These are phyloP conservation scores for Rhodotorula glutinis DNA, from an alignment of 1,284 basidiomycete genomes.

Conservation along the genomic window DNA sequence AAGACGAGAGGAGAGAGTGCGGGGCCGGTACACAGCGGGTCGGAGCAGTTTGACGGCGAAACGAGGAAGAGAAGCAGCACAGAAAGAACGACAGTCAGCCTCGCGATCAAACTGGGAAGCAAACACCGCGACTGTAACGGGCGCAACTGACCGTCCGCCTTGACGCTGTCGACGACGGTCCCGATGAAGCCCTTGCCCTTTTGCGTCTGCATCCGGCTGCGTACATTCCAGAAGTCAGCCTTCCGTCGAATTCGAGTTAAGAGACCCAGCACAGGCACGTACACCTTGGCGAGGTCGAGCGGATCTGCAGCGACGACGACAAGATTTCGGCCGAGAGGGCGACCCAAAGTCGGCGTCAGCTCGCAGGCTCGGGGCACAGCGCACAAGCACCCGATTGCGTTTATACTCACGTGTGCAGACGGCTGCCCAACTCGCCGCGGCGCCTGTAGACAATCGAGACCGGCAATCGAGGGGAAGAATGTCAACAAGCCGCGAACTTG, in stretches of 20 bases:
- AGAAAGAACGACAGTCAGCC: not conserved
- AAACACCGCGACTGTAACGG: too few relatives aligned
- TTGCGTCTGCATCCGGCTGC: slow-evolving; percentile 43
- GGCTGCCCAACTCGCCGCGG: slow-evolving; percentile 36
- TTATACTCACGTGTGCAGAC: slow-evolving; percentile 37
- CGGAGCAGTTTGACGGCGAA: not conserved
- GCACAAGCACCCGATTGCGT: too few relatives aligned
- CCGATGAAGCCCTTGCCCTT: slow-evolving; percentile 37
- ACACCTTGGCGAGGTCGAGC: slow-evolving; percentile 44
- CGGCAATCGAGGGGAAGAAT: not conserved
- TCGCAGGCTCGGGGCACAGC: too few relatives aligned
- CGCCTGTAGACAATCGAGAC: slow-evolving; percentile 10
- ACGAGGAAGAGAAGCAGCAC: not conserved
- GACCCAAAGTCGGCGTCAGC: slow-evolving; percentile 4
- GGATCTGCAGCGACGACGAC: slow-evolving; percentile 36
- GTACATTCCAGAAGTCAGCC: too few relatives aligned
- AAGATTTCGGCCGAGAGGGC: not conserved
- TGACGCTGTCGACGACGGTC: slow-evolving; percentile 32
- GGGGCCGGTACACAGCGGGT: too few relatives aligned
- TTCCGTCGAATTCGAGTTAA: too few relatives aligned
- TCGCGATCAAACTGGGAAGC: too few relatives aligned
- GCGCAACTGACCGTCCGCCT: slow-evolving; percentile 33
- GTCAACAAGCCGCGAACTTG: not conserved
- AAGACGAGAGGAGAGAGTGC: not conserved
- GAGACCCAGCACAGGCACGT: not conserved